phyloP scores from a whole-genome alignment of 169 alveolate species.

The Cryptosporidium meleagridis region DNA sequence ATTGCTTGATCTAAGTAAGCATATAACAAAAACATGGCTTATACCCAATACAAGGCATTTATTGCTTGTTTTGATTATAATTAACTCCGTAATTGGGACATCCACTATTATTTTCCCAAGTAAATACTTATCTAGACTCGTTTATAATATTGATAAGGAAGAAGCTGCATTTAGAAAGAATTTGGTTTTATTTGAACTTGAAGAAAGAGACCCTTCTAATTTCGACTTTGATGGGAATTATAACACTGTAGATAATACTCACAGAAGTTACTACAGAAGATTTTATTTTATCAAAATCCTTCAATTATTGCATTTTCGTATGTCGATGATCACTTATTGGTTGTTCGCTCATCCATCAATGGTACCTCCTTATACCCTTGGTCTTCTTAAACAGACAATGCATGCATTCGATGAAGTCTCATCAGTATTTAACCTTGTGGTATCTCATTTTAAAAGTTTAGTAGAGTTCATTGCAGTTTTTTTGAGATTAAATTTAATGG shows the following conservation, averaged over 20 bases:
- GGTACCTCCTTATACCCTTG: conserved; percentile 32
- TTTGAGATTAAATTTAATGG: conserved; percentile 1
- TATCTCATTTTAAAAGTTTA: not conserved
- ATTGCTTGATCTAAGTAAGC: not conserved
- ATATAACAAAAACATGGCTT: conserved; percentile 29
- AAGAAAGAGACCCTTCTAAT: not conserved
- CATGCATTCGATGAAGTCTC: conserved; percentile 63
- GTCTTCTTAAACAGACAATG: conserved; percentile 61
- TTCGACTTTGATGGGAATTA: not conserved
- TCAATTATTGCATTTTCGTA: not conserved
- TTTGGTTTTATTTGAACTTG: conserved; percentile 25
- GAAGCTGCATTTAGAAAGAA: conserved; percentile 64
- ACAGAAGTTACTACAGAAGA: conserved; percentile 23
- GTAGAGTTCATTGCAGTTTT: conserved; percentile 49
- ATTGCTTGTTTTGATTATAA: not conserved
- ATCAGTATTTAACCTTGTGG: conserved; percentile 1
- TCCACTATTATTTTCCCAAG: conserved; percentile 21
- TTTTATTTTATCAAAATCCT: conserved; percentile 1
- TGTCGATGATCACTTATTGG: conserved; percentile 43
- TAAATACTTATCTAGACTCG: conserved; percentile 12
- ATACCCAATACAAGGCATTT: conserved; percentile 24
- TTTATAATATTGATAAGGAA: conserved; percentile 16
- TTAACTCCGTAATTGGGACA: conserved; percentile 16
- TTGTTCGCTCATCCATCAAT: conserved; percentile 34
- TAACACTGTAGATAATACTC: not conserved